These are phyloP conservation scores for Pholiota molesta DNA, from an alignment of 768 basidiomycete species.

Conservation along the genomic window DNA sequence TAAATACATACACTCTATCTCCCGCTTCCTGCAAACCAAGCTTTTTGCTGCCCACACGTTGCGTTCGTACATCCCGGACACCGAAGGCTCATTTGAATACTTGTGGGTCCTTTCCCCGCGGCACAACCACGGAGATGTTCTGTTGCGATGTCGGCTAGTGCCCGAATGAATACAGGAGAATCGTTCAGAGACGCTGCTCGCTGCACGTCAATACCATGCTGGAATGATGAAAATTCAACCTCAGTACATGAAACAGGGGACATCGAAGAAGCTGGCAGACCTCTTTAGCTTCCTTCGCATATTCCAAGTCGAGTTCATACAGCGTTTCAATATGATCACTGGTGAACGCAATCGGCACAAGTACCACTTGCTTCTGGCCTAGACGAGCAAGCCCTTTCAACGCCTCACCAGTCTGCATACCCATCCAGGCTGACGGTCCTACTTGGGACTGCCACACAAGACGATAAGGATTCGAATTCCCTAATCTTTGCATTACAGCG, in stretches of 20 bases:
- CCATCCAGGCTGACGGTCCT: conserved; percentile 97
- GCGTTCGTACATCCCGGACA: conserved; percentile 95
- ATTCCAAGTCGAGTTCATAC: conserved; percentile 95
- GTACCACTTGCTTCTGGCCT: conserved; percentile 74
- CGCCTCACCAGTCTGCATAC: conserved; percentile 92
- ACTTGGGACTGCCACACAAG: conserved; percentile 99
- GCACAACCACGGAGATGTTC: conserved; percentile 72
- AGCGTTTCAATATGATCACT: conserved; percentile 99
- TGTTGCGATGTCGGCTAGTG: conserved; percentile 88
- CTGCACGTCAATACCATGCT: conserved; percentile 91
- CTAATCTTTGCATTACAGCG: conserved; percentile 88
- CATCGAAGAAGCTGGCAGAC: conserved; percentile 44
- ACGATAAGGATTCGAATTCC: conserved; percentile 83
- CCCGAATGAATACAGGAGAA: conserved; percentile 94
- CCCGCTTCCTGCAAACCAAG: conserved; percentile 86
- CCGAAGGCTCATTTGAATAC: conserved; percentile 80
- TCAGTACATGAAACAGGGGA: conserved; percentile 20
- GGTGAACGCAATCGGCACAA: conserved; percentile 97
- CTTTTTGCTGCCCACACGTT: conserved; percentile 85
- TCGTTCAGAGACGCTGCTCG: conserved; percentile 93
- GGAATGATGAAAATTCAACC: conserved; percentile 11
- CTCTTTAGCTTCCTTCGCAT: conserved; percentile 87
- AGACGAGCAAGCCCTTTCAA: conserved; percentile 84
- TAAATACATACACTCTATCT: conserved; percentile 33
- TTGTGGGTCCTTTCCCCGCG: conserved; percentile 64